A percentile compares a stretch with the other conserved stretches of the same genome.
Conservation (phyloP, 1,139 yeast genomes). For the Blastobotrys serpentis region DNA sequence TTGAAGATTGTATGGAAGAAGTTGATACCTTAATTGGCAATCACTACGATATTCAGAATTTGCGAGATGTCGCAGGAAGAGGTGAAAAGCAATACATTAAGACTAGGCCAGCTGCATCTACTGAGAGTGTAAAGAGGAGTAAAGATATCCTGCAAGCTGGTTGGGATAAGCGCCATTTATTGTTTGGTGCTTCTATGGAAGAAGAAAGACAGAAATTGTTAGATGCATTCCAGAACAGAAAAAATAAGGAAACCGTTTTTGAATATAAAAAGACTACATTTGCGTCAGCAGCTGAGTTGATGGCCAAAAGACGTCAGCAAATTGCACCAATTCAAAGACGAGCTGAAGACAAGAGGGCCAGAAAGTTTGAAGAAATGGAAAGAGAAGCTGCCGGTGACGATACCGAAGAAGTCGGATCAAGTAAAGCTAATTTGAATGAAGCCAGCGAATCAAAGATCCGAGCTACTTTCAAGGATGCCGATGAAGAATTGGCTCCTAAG, state of each 20-base stretch:
- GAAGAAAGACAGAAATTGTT: slow-evolving; percentile 66
- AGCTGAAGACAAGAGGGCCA: slow-evolving; percentile 61
- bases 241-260: slow-evolving; percentile 77
- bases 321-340: slow-evolving; percentile 83
- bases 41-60: slow-evolving; percentile 66
- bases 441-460: slow-evolving; percentile 37
- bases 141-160: slow-evolving; percentile 67
- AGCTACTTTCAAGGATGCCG: slow-evolving; percentile 29
- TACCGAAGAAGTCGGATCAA: slow-evolving; percentile 15
- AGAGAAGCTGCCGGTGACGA: slow-evolving; percentile 20
- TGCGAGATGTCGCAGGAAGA: slow-evolving; percentile 71
- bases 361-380: slow-evolving; percentile 48
- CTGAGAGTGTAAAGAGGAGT: slow-evolving; percentile 78
- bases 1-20: slow-evolving; percentile 74
- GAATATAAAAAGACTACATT: slow-evolving; percentile 54
- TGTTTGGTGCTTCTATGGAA: slow-evolving; percentile 44
- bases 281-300: slow-evolving; percentile 76
- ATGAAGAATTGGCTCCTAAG: slow-evolving; percentile 11
- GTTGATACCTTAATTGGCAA: slow-evolving; percentile 59
- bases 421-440: slow-evolving; percentile 18
- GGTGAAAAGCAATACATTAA: slow-evolving; percentile 87
- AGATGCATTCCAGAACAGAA: slow-evolving; percentile 64
- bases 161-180: slow-evolving; percentile 86
- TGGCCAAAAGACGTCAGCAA: slow-evolving; percentile 83
- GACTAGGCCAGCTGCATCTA: slow-evolving; percentile 83